phyloP scores from a whole-genome alignment of 2,329 filamentous ascomycete genomes.

The Diaporthe citriasiana region DNA sequence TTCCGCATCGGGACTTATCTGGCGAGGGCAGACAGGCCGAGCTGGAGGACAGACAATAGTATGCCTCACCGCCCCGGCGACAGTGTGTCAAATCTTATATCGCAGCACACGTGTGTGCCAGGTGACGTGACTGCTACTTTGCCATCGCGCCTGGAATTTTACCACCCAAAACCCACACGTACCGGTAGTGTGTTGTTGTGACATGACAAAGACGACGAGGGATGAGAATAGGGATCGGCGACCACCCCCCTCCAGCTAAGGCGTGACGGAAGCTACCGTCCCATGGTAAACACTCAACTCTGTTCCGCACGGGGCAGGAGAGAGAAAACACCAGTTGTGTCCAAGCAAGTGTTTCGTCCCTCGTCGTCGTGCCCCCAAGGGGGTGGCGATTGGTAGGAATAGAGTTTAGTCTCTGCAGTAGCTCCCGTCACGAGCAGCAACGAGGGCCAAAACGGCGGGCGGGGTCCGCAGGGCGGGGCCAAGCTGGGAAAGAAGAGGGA shows the following conservation, averaged over 20 bases:
- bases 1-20: slow-evolving; percentile 11
- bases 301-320: slow-evolving; percentile 8
- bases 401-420: slow-evolving; percentile 34
- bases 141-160: background rate
- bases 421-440: slow-evolving; percentile 24
- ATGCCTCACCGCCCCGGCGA: background rate
- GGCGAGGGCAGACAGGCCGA: background rate
- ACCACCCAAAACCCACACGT: background rate
- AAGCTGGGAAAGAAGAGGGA: background rate
- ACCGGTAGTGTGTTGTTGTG: no score
- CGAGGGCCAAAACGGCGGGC: slow-evolving; percentile 20
- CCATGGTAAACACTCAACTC: background rate
- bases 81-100: slow-evolving; percentile 3
- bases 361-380: background rate
- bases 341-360: slow-evolving; percentile 28
- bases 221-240: slow-evolving; percentile 3
- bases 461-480: background rate
- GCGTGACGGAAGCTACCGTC: slow-evolving; percentile 22
- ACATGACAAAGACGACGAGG: slow-evolving; percentile 1
- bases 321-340: slow-evolving; percentile 8
- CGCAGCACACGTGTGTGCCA: slow-evolving; percentile 13
- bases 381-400: slow-evolving; percentile 19
- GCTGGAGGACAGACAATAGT: background rate
- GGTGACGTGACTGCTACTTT: slow-evolving; percentile 20
- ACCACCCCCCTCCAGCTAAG: background rate